These are phyloP conservation scores for Naematelia aurantialba DNA, from an alignment of 768 basidiomycete species.

Conservation along the genomic window DNA sequence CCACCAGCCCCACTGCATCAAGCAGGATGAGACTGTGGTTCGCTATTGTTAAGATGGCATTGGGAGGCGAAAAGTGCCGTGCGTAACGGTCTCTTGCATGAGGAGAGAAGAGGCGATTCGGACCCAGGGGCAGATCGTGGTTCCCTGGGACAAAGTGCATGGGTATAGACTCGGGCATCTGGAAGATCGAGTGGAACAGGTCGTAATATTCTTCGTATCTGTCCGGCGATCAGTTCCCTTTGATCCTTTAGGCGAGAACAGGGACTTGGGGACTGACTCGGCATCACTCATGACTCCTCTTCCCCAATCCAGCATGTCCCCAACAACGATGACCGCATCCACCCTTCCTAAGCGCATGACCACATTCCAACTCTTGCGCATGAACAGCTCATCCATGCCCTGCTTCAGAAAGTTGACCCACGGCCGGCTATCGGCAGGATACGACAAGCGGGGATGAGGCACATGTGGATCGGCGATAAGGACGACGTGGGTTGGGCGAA, in stretches of 20 bases:
- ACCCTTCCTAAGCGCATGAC: constrained; percentile 59
- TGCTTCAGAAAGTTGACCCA: constrained; percentile 62
- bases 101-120: constrained; percentile 55
- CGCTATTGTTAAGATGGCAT: constrained; percentile 58
- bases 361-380: constrained; percentile 78
- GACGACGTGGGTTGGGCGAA: constrained; percentile 61
- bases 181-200: constrained; percentile 71
- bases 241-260: too few species aligned
- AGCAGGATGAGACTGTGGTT: constrained; percentile 52
- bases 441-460: constrained; percentile 65
- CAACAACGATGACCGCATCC: constrained; percentile 74
- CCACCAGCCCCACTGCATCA: constrained; percentile 46
- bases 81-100: constrained; percentile 60
- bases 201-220: constrained; percentile 72
- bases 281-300: constrained; percentile 60
- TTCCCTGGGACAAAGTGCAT: constrained; percentile 80
- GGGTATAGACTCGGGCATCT: constrained; percentile 55
- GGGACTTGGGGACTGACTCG: constrained; percentile 68
- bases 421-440: constrained; percentile 58
- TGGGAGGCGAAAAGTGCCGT: constrained; percentile 72
- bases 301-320: constrained; percentile 90
- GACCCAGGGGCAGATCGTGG: constrained; percentile 70
- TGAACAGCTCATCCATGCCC: constrained; percentile 70
- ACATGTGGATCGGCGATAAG: constrained; percentile 86
- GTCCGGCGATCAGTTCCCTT: constrained; percentile 7